A percentile compares a stretch with the other conserved stretches of the same genome.
phyloP scores from a whole-genome alignment of 371 early-diverging fungal genomes.

The Actinomortierella ambigua region DNA sequence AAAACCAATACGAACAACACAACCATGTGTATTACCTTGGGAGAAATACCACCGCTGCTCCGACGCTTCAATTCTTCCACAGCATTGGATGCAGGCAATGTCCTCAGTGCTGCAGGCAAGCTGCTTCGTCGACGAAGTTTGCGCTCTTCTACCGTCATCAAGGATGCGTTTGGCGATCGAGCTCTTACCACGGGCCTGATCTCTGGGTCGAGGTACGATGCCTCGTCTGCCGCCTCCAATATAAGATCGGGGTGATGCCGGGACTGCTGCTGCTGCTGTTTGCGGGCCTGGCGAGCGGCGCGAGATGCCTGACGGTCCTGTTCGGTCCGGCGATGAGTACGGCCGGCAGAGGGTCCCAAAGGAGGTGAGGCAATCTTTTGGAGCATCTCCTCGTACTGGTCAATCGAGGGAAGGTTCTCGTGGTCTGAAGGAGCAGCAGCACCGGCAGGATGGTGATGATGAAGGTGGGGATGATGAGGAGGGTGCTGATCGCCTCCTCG shows the following conservation, averaged over 20 bases:
- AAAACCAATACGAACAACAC: too few species aligned
- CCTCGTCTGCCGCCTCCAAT: not conserved
- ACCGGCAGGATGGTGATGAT: not conserved
- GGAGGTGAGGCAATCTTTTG: constrained; percentile 33
- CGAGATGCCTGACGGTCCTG: constrained; percentile 17
- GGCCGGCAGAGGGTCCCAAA: constrained; percentile 19
- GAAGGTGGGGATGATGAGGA: constrained; percentile 16
- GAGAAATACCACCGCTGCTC: constrained; percentile 11
- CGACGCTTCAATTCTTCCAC: constrained; percentile 19
- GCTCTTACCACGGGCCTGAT: not conserved
- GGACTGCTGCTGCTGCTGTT: constrained; percentile 12
- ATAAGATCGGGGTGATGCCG: not conserved
- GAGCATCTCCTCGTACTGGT: constrained; percentile 43
- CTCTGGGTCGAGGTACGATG: constrained; percentile 1
- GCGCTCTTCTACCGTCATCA: constrained; percentile 14
- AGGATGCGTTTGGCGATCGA: not conserved
- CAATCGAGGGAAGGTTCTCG: constrained; percentile 15
- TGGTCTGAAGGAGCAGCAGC: constrained; percentile 12
- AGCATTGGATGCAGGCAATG: constrained; percentile 8
- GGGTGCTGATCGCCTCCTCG: constrained; percentile 13
- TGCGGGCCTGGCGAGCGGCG: constrained; percentile 13
- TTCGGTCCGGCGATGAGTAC: constrained; percentile 17
- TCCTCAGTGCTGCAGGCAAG: constrained; percentile 33
- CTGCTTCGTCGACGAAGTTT: constrained; percentile 31
- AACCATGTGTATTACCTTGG: too few species aligned